Percentiles rank a stretch among this genome's conserved stretches.
phyloP scores from a whole-genome alignment of 208 protist species.

The Herpetomonas samuelpessoai region DNA sequence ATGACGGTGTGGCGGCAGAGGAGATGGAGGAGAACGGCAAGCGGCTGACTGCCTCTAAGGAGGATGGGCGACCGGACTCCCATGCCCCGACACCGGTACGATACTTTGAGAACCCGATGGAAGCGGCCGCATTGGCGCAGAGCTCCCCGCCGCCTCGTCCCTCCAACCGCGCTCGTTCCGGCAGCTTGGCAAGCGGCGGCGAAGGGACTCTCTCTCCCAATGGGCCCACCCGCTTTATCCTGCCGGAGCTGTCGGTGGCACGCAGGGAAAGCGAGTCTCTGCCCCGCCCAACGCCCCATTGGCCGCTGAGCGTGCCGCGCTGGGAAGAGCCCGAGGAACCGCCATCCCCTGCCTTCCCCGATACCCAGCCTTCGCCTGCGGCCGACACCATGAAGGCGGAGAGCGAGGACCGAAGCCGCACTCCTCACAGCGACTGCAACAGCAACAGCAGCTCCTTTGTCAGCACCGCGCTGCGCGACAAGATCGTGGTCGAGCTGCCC shows the following conservation, averaged over 20 bases:
- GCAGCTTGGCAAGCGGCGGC: too few species aligned
- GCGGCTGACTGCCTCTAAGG: neutral
- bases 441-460: neutral
- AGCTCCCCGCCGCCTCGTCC: neutral
- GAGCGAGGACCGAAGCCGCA: neutral
- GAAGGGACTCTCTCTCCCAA: too few species aligned
- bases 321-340: too few species aligned
- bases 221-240: neutral
- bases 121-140: neutral
- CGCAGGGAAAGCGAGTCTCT: neutral
- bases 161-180: neutral
- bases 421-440: too few species aligned
- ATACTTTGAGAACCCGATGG: neutral
- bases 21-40: neutral
- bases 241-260: neutral
- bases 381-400: too few species aligned
- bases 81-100: neutral
- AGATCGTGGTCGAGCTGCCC: neutral
- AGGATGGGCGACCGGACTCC: neutral
- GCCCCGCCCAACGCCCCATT: neutral
- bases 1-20: too few species aligned
- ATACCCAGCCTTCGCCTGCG: too few species aligned
- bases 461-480: neutral
- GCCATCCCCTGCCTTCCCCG: too few species aligned
- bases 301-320: neutral